These are phyloP conservation scores for Cutaneotrichosporon sp. DNA, from an alignment of 1,284 basidiomycete species.

Conservation along the genomic window DNA sequence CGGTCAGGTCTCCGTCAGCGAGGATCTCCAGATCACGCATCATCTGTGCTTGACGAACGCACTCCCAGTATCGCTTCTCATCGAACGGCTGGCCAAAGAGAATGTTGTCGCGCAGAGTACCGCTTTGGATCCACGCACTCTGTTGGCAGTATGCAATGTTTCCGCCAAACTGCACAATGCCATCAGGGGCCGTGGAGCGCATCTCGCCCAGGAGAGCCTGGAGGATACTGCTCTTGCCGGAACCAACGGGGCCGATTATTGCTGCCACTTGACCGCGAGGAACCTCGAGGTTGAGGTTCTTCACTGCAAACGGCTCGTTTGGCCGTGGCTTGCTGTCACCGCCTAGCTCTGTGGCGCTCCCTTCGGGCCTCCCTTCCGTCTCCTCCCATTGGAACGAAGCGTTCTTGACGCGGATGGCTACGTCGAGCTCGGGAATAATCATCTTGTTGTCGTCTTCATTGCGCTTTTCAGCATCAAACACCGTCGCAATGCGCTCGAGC, in stretches of 20 bases:
- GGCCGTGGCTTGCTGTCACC: no score
- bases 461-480: slow-evolving; percentile 42
- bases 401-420: slow-evolving; percentile 55
- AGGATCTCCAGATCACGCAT: slow-evolving; percentile 64
- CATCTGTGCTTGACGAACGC: slow-evolving; percentile 60
- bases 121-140: slow-evolving; percentile 83
- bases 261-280: slow-evolving; percentile 60
- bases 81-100: slow-evolving; percentile 65
- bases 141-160: slow-evolving; percentile 69
- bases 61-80: slow-evolving; percentile 62
- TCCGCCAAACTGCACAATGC: slow-evolving; percentile 61
- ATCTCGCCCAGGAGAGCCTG: slow-evolving; percentile 68
- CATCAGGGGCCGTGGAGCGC: slow-evolving; percentile 53
- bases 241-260: slow-evolving; percentile 60
- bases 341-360: neutral
- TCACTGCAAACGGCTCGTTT: slow-evolving; percentile 53
- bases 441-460: slow-evolving; percentile 49
- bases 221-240: slow-evolving; percentile 60
- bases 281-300: slow-evolving; percentile 55
- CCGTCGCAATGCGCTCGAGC: neutral
- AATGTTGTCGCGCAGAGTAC: slow-evolving; percentile 57
- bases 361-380: neutral
- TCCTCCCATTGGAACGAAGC: slow-evolving; percentile 61
- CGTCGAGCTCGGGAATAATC: slow-evolving; percentile 52
- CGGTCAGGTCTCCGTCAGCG: slow-evolving; percentile 68